A percentile compares a stretch with the other conserved stretches of the same genome.
Evolutionary conservation across 2,329 filamentous ascomycete species (phyloP).

Genomic region (Ascochyta rabiei): DNA sequence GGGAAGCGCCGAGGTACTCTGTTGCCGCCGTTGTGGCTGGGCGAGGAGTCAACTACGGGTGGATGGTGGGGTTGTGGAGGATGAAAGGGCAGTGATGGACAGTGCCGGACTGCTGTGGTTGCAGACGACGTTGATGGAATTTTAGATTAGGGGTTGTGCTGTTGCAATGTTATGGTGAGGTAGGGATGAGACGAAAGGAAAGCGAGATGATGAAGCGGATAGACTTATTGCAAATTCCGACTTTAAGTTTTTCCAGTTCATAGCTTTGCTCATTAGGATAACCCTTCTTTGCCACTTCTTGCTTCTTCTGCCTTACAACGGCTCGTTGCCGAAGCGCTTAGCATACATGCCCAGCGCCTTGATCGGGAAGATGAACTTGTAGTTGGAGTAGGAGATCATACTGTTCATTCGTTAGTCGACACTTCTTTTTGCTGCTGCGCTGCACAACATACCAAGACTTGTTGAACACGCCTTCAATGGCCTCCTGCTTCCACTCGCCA

Average conservation of each 20-base stretch:
- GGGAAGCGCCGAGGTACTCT: too few species aligned
- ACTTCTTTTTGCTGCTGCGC: background rate
- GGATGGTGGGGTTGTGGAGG: too few species aligned
- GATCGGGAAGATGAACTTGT: slow-evolving; percentile 95
- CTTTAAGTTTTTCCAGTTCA: background rate
- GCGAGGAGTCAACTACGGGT: too few species aligned
- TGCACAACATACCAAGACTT: slow-evolving; percentile 74
- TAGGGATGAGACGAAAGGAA: too few species aligned
- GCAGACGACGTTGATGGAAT: too few species aligned
- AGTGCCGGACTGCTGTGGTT: too few species aligned
- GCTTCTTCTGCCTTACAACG: background rate
- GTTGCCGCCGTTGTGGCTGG: too few species aligned
- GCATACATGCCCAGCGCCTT: slow-evolving; percentile 93
- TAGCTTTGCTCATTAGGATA: too few species aligned
- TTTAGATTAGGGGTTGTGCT: too few species aligned
- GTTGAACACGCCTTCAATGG: slow-evolving; percentile 98
- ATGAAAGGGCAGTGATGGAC: too few species aligned
- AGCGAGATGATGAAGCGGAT: too few species aligned
- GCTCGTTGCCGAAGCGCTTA: slow-evolving; percentile 39
- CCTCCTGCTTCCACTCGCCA: slow-evolving; percentile 94
- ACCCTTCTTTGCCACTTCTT: background rate
- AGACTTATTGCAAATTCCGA: background rate
- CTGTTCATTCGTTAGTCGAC: slow-evolving; percentile 47
- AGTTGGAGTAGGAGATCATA: slow-evolving; percentile 99
- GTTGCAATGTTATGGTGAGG: too few species aligned